phyloP scores from a whole-genome alignment of 2,329 filamentous ascomycete genomes.

The Colletotrichum sp. region DNA sequence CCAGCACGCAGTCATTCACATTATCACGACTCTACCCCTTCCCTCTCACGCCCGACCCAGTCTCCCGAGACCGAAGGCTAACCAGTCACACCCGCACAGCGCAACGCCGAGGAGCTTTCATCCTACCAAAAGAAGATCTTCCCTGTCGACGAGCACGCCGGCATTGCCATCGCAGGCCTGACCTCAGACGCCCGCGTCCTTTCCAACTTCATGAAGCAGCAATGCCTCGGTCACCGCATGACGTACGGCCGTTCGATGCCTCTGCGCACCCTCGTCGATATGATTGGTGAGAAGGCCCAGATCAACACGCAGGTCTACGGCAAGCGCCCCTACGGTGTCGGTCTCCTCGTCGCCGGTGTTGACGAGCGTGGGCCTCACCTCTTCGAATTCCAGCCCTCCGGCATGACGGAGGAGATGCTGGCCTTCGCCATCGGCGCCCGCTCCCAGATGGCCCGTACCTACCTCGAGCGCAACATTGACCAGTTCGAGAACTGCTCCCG shows the following conservation, averaged over 20 bases:
- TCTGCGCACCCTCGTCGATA: conserved; percentile 83
- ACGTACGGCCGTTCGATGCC: conserved; percentile 95
- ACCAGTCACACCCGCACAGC: conserved; percentile 52
- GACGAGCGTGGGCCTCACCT: conserved; percentile 94
- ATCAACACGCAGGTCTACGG: conserved; percentile 98
- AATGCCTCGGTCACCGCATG: conserved; percentile 93
- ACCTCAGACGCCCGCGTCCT: conserved; percentile 98
- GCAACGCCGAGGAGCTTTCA: conserved; percentile 98
- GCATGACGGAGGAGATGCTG: conserved; percentile 96
- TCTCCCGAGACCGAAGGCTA: not conserved
- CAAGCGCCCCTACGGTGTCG: conserved; percentile 94
- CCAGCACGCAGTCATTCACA: not conserved
- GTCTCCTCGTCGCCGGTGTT: conserved; percentile 89
- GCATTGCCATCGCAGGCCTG: conserved; percentile 93
- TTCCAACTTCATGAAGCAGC: conserved; percentile 99
- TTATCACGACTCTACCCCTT: not conserved
- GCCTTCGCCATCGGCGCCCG: conserved; percentile 95
- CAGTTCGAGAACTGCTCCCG: conserved; percentile 76
- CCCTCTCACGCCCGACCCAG: not conserved
- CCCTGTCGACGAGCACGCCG: conserved; percentile 92
- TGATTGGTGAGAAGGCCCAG: conserved; percentile 96
- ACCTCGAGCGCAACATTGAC: conserved; percentile 91
- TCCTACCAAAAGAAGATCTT: conserved; percentile 99
- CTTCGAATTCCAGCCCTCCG: conserved; percentile 97
- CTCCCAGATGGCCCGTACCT: conserved; percentile 97